Evolutionary conservation across 2,329 filamentous ascomycete species (phyloP).

Genomic region (Rachicladosporium sp.): DNA sequence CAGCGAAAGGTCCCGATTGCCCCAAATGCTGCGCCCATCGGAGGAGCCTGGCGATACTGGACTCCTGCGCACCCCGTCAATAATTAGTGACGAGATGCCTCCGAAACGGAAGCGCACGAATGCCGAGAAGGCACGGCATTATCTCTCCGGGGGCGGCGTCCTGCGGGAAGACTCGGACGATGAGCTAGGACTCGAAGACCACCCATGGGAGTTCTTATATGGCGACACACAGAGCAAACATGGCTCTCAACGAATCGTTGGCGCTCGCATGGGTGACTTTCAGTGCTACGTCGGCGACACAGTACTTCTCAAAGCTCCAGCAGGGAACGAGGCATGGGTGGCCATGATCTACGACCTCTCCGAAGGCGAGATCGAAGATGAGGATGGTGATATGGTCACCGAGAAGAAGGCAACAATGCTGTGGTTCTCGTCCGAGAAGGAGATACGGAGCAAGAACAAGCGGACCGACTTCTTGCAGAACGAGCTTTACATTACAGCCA

Average conservation of each 20-base stretch:
- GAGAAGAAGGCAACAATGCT: conserved; percentile 76
- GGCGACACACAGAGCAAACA: conserved; percentile 6
- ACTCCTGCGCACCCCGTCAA: no score
- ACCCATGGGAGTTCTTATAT: conserved; percentile 48
- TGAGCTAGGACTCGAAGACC: conserved; percentile 50
- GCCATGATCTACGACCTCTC: conserved; percentile 76
- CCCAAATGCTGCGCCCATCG: conserved; percentile 10
- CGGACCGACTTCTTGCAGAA: conserved; percentile 66
- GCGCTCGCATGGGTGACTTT: conserved; percentile 71
- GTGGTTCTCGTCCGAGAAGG: conserved; percentile 90
- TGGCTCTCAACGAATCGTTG: conserved; percentile 46
- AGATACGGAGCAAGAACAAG: conserved; percentile 79
- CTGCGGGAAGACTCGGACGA: conserved; percentile 74
- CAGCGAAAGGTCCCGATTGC: conserved; percentile 31
- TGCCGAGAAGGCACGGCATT: conserved; percentile 35
- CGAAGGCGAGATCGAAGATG: conserved; percentile 54
- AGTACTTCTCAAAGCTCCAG: conserved; percentile 69
- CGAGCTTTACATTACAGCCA: conserved; percentile 81
- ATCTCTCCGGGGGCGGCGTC: conserved; percentile 49
- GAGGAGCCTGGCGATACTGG: conserved; percentile 16
- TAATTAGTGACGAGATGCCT: conserved; percentile 27
- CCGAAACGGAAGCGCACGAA: conserved; percentile 29
- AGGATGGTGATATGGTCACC: conserved; percentile 33
- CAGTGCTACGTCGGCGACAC: conserved; percentile 71
- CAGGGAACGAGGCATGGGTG: conserved; percentile 85